Base-by-base conservation (phyloP, 176 grass and related monocot species). In the Oryza glumipatula region DNA sequence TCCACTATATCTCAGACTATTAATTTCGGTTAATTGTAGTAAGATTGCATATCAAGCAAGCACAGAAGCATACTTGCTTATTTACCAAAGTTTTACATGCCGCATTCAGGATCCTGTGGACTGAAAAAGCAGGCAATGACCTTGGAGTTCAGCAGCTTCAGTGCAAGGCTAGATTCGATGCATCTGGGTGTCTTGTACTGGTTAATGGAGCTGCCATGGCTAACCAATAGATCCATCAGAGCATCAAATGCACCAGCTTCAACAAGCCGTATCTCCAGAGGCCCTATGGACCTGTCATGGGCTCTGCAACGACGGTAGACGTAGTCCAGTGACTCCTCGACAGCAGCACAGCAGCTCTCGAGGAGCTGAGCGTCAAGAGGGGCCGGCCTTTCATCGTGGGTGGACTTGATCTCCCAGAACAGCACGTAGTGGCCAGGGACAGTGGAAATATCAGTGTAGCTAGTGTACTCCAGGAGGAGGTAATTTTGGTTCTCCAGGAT, bases 111-210 rank as follows among this genome's bases (percentile, higher is more conserved):
- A 82, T 94, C 88, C 68, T 72, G 76, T 44, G 90, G 84, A 60
- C 95, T 94, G 41, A 89, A 92, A 84, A 88, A 94, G 30, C 76
- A 83, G 2, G 45, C 72, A 12, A 60, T 43, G 73, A 91, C 90
- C 88, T 77, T 92, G 47, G 88, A 92, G 47, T 94, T 87, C 3
- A 97, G 92, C 46, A 94, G 63, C 51, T 90, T 81, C 26, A 97
- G 46, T 5, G 90, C 81, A 10, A 70, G 74, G 9, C 81, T 84
- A 19, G 63, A 78, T 72, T 90, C 88, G 12, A 97, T 79, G 68
- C 92, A 92, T 13, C 92, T 88, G 2, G 92, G 95, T 22, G 95
- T 92, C 47, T 97, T 94, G 81, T 97, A 97, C 83, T 93, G 95
- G 64, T 97, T 94, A 47, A 97, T 94, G 17, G 95, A 94, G 73